These are phyloP conservation scores for Penicillium ochrochloron DNA, from an alignment of 495 filamentous ascomycete species.

Conservation along the genomic window DNA sequence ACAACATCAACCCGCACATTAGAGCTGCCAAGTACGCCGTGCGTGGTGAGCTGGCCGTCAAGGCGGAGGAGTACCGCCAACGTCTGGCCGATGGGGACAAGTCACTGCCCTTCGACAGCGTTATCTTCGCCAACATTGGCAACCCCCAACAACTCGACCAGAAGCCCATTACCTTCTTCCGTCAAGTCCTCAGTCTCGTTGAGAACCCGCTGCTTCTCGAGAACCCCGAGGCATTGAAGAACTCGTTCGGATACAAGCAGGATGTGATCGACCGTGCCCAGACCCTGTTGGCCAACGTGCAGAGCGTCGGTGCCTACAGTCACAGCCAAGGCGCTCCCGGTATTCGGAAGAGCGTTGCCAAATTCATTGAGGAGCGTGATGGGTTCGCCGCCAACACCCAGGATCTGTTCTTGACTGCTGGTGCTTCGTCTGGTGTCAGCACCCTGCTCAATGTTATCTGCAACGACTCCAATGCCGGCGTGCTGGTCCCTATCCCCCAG, in stretches of 20 bases:
- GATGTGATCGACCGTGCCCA: conserved; percentile 87
- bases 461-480: conserved; percentile 73
- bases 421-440: conserved; percentile 92
- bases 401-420: conserved; percentile 84
- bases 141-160: conserved; percentile 99
- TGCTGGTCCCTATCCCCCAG: conserved; percentile 95
- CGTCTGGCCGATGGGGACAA: conserved; percentile 63
- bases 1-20: conserved; percentile 92
- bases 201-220: conserved; percentile 87
- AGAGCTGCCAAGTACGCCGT: conserved; percentile 91
- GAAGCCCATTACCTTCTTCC: conserved; percentile 98
- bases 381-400: conserved; percentile 78
- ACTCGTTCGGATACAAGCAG: conserved; percentile 73
- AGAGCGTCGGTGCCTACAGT: conserved; percentile 95
- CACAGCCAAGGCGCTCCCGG: conserved; percentile 85
- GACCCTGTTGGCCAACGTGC: conserved; percentile 76
- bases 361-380: conserved; percentile 90
- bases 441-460: conserved; percentile 91
- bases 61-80: conserved; percentile 85
- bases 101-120: conserved; percentile 79
- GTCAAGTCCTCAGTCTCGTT: conserved; percentile 91
- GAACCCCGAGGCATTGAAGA: conserved; percentile 70
- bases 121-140: conserved; percentile 97
- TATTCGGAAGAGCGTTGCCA: conserved; percentile 86
- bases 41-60: conserved; percentile 89